Conservation (phyloP, 2,329 filamentous ascomycete species). For the Emericellopsis cladophorae region DNA sequence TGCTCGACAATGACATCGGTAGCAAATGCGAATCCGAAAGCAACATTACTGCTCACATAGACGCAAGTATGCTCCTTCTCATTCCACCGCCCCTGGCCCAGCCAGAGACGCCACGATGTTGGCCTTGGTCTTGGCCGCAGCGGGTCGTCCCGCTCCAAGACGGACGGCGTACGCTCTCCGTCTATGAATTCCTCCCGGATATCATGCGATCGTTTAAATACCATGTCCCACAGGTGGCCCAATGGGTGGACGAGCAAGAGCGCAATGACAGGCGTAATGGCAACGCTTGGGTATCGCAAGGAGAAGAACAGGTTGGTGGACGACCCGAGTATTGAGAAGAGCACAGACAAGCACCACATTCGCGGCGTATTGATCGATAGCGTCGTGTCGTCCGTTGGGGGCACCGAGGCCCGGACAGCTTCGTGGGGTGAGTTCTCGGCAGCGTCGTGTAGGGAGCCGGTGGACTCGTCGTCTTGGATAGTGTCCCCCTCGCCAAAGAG, state of each 20-base stretch:
- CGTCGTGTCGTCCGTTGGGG: slow-evolving; percentile 60
- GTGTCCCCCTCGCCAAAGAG: slow-evolving; percentile 15
- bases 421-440: slow-evolving; percentile 64
- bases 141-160: slow-evolving; percentile 7
- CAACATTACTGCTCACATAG: slow-evolving; percentile 82
- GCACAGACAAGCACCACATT: slow-evolving; percentile 72
- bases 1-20: slow-evolving; percentile 87
- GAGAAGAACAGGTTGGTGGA: slow-evolving; percentile 84
- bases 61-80: slow-evolving; percentile 83
- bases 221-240: slow-evolving; percentile 64
- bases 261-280: slow-evolving; percentile 80
- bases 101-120: slow-evolving; percentile 51
- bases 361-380: slow-evolving; percentile 80
- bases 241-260: slow-evolving; percentile 75
- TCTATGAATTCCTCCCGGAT: slow-evolving; percentile 34
- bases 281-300: slow-evolving; percentile 78
- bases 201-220: slow-evolving; percentile 51
- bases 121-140: slow-evolving; percentile 10
- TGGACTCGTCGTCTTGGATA: slow-evolving; percentile 20
- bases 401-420: slow-evolving; percentile 68
- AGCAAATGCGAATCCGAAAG: slow-evolving; percentile 80
- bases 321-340: slow-evolving; percentile 72
- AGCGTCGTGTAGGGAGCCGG: slow-evolving; percentile 27
- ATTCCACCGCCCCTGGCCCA: slow-evolving; percentile 73
- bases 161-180: slow-evolving; percentile 24